Percentiles rank a stretch among this genome's conserved stretches.
Evolutionary conservation across 345 rosid species (phyloP).

Genomic region (Camelina laxa): DNA sequence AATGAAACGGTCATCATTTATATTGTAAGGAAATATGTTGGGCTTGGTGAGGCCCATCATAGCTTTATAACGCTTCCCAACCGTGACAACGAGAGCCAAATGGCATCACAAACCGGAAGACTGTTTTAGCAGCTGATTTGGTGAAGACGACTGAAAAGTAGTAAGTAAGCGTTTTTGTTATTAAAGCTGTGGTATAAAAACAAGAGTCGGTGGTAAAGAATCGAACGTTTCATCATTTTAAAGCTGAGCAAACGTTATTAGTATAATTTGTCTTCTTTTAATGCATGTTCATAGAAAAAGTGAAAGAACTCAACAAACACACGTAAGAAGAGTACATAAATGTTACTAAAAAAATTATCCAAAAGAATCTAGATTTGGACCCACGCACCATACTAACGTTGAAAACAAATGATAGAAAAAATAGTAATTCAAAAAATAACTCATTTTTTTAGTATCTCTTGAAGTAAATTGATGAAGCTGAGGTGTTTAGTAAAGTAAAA

Average conservation of each 20-base stretch:
- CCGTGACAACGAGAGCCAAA: background rate
- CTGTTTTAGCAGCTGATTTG: slow-evolving; percentile 11
- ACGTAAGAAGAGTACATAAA: background rate
- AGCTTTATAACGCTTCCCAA: slow-evolving; percentile 6
- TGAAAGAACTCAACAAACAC: background rate
- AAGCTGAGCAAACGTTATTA: slow-evolving; percentile 4
- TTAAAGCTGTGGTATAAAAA: background rate
- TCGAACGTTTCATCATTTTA: slow-evolving; percentile 14
- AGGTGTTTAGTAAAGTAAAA: background rate
- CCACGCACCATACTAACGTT: background rate
- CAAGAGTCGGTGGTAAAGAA: slow-evolving; percentile 2
- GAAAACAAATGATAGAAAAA: background rate
- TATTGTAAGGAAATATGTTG: background rate
- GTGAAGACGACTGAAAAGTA: background rate
- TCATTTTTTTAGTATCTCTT: background rate
- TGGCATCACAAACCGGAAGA: background rate
- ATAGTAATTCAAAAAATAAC: background rate
- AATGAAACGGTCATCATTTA: background rate
- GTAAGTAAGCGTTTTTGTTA: background rate
- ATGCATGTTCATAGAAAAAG: background rate
- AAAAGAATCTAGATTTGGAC: background rate
- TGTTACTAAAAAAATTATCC: background rate
- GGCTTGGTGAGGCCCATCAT: slow-evolving; percentile 23
- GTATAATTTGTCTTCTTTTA: too few relatives aligned
- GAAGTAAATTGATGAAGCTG: background rate